Base-by-base conservation (phyloP, 768 basidiomycete genomes). In the Phanerochaete sordida region DNA sequence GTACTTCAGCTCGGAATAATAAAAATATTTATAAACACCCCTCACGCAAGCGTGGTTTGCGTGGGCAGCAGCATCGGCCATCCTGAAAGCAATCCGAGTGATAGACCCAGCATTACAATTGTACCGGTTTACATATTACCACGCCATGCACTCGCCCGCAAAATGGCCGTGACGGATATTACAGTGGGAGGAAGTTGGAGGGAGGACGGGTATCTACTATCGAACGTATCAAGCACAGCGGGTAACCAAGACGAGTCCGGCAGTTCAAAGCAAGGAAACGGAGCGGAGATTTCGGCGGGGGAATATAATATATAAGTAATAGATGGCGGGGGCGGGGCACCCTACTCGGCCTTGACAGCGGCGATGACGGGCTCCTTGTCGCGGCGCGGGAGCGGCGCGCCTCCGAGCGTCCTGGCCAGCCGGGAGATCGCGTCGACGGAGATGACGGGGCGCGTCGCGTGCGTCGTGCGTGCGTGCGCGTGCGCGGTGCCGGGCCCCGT, bases 1-100 rank as follows among this genome's bases (percentile, higher is more conserved):
- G 37, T 97, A 95, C 72, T 97, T 95, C 69, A 91, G 90, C 72
- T 86, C 90, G 16, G 80, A 70, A 50, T 75, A 68, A 63, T n/a
- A n/a, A n/a, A n/a, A n/a, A n/a, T n/a, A n/a, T n/a, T n/a, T n/a
- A n/a, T n/a, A n/a, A n/a, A n/a, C n/a, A n/a, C n/a, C n/a, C n/a
- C n/a, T n/a, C n/a, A n/a, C n/a, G n/a, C n/a, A n/a, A n/a, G n/a
- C n/a, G n/a, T n/a, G n/a, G n/a, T n/a, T n/a, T n/a, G n/a, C n/a
- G n/a, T n/a, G n/a, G n/a, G n/a, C n/a, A n/a, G n/a, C n/a, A n/a
- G n/a, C n/a, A n/a, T n/a, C n/a, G n/a, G n/a, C n/a, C n/a, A n/a
- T n/a, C n/a, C n/a, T n/a, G n/a, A n/a, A 13, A 51, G 48, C 50
- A 33, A 51, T 11, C 28, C 50, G 31, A n/a, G 30, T 30, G 50